Percentiles rank a stretch among this genome's conserved stretches.
Conservation (phyloP, 768 basidiomycete species). For the Clitopilus hobsonii region DNA sequence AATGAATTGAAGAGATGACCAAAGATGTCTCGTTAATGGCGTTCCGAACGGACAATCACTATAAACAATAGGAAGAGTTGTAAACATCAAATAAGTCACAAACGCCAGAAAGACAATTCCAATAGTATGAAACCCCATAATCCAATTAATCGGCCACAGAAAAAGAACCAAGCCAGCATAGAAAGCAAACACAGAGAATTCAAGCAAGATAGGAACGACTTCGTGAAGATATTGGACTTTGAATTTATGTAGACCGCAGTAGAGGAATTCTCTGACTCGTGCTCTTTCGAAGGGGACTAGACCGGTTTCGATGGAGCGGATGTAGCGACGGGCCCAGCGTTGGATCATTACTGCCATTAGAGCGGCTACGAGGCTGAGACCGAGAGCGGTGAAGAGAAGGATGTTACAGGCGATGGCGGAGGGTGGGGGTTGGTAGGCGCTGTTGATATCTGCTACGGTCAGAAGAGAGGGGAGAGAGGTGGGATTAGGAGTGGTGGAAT, state of each 20-base stretch:
- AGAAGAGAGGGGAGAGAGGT: background rate
- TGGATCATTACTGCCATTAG: background rate
- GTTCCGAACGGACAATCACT: background rate
- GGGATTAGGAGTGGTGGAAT: background rate
- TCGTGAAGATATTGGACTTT: background rate
- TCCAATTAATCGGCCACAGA: background rate
- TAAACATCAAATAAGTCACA: background rate
- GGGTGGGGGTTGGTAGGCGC: background rate
- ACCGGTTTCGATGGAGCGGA: background rate
- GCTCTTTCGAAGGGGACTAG: background rate
- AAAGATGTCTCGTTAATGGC: background rate
- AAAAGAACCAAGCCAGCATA: background rate
- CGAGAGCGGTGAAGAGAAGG: background rate
- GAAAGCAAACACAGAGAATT: background rate
- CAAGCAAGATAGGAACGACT: background rate
- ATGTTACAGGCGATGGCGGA: background rate
- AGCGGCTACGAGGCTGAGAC: background rate
- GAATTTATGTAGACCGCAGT: background rate
- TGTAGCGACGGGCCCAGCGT: background rate
- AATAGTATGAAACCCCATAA: background rate
- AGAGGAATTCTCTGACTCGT: background rate
- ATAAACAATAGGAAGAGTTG: background rate
- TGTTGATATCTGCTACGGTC: background rate
- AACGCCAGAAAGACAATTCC: background rate
- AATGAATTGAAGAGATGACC: background rate